Conservation (phyloP, 2,329 filamentous ascomycete genomes). For the Penicillium polonicum region DNA sequence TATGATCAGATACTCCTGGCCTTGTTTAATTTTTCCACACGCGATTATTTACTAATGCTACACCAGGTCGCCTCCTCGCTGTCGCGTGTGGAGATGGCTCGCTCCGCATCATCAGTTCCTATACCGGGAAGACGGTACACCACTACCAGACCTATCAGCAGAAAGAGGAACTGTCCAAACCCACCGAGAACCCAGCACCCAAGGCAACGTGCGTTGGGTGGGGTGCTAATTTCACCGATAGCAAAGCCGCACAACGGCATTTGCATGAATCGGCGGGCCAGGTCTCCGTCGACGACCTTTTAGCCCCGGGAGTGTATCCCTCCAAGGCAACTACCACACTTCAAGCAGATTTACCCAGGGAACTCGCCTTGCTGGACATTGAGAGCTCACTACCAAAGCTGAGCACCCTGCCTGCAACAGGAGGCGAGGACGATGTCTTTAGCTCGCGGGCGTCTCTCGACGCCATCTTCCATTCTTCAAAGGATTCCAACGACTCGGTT, state of each 20-base stretch:
- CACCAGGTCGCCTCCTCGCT: slow-evolving; percentile 64
- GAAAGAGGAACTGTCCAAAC: slow-evolving; percentile 9
- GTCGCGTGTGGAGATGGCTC: slow-evolving; percentile 80
- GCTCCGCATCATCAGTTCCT: slow-evolving; percentile 72
- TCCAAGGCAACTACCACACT: slow-evolving; percentile 38
- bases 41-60: not conserved
- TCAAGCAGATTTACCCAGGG: slow-evolving; percentile 64
- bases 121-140: slow-evolving; percentile 78
- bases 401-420: slow-evolving; percentile 66
- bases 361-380: slow-evolving; percentile 72
- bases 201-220: slow-evolving; percentile 53
- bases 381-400: slow-evolving; percentile 74
- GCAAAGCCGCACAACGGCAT: slow-evolving; percentile 43
- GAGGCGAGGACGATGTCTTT: slow-evolving; percentile 64
- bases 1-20: not conserved
- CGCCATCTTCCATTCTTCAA: slow-evolving; percentile 64
- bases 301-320: slow-evolving; percentile 40
- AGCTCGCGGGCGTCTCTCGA: slow-evolving; percentile 69
- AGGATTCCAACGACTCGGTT: slow-evolving; percentile 69
- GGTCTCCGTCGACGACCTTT: slow-evolving; percentile 44
- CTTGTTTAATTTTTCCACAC: not conserved
- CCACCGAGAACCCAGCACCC: slow-evolving; percentile 6
- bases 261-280: slow-evolving; percentile 37
- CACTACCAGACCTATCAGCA: slow-evolving; percentile 52
- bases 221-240: slow-evolving; percentile 56